Evolutionary conservation across 805 yeast species (phyloP).

Genomic region (Candida rishiriensis): DNA sequence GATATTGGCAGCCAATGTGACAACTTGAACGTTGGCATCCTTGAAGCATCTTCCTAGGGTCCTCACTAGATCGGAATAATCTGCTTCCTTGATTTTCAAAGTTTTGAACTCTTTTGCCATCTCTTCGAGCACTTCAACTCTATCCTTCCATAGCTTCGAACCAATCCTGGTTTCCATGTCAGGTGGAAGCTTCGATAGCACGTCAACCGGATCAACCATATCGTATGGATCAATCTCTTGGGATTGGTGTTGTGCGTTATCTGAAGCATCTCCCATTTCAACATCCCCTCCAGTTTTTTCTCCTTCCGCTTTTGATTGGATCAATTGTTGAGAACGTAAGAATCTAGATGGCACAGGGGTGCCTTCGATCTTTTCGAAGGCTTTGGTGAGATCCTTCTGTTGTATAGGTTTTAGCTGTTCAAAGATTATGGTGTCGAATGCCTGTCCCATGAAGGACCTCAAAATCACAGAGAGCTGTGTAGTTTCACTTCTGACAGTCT

Average conservation of each 20-base stretch:
- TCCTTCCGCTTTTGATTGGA: constrained; percentile 25
- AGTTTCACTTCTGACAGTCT: constrained; percentile 78
- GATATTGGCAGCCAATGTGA: constrained; percentile 69
- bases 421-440: constrained; percentile 54
- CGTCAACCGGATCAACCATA: constrained; percentile 63
- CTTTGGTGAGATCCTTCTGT: constrained; percentile 72
- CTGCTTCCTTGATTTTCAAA: constrained; percentile 50
- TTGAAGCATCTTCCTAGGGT: constrained; percentile 67
- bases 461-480: constrained; percentile 62
- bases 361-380: constrained; percentile 49
- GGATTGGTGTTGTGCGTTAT: constrained; percentile 21
- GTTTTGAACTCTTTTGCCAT: constrained; percentile 47
- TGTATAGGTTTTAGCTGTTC: constrained; percentile 85
- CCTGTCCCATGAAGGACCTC: constrained; percentile 68
- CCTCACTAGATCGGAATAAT: constrained; percentile 61
- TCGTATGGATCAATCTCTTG: constrained; percentile 60
- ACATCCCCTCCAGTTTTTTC: constrained; percentile 28
- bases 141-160: constrained; percentile 83
- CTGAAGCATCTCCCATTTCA: constrained; percentile 31
- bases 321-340: constrained; percentile 49
- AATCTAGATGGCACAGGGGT: constrained; percentile 50
- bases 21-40: constrained; percentile 89
- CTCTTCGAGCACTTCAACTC: constrained; percentile 80
- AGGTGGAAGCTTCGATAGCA: constrained; percentile 60
- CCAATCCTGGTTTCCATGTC: constrained; percentile 51